Evolutionary conservation across 441 rosid genomes (phyloP).

Genomic region (Macaranga tanarius): DNA sequence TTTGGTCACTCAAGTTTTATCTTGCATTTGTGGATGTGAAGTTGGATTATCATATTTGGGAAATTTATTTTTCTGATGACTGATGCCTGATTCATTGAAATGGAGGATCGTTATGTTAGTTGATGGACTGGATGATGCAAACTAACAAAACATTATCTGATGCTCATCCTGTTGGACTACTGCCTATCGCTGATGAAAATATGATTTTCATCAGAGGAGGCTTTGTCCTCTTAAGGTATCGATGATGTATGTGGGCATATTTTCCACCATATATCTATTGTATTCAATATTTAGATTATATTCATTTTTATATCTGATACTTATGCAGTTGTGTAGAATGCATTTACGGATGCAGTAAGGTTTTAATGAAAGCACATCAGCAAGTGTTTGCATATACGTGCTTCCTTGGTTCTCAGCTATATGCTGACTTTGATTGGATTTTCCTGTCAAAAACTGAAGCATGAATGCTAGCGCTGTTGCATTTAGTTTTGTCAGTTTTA

Average conservation of each 20-base stretch:
- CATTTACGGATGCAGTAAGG: not conserved
- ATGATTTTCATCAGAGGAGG: not conserved
- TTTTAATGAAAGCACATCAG: constrained; percentile 9
- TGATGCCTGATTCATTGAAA: not conserved
- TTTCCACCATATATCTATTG: not conserved
- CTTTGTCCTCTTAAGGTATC: not conserved
- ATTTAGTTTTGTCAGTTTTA: not conserved
- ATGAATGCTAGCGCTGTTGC: constrained; percentile 6
- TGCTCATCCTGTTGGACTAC: not conserved
- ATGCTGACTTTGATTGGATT: not conserved
- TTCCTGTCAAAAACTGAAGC: not conserved
- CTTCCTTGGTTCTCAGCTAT: constrained; percentile 2
- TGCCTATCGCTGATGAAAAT: not conserved
- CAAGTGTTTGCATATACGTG: not conserved
- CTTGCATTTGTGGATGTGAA: not conserved
- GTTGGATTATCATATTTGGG: not conserved
- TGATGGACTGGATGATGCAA: not conserved
- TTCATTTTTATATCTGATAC: not conserved
- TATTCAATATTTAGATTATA: not conserved
- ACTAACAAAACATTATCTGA: not conserved
- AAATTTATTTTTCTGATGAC: not conserved
- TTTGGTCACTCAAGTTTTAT: not conserved
- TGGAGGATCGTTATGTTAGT: not conserved
- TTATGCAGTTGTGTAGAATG: not conserved
- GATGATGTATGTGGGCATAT: not conserved